A percentile compares a stretch with the other conserved stretches of the same genome.
Conservation (phyloP, 176 grass and related monocot species). For the Oryza officinalis region DNA sequence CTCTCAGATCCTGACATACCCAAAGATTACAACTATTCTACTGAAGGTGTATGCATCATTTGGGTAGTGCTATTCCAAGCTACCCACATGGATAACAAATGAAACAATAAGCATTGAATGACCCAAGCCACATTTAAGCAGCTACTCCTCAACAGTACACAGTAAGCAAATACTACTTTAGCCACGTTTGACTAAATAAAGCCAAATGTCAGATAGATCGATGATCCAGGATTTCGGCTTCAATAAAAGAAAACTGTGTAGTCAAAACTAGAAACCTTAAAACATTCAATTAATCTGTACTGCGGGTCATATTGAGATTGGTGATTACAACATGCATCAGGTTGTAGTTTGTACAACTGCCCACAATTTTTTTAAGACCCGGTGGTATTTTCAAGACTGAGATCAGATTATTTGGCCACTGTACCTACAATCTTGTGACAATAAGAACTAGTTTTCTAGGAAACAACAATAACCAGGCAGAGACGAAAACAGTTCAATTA, state of each 20-base stretch:
- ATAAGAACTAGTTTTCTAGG: slow-evolving; percentile 1
- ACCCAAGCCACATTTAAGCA: too few species aligned
- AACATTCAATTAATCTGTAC: neutral
- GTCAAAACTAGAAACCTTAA: too few species aligned
- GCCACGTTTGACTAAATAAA: too few species aligned
- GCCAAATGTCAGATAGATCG: too few species aligned
- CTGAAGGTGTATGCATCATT: neutral
- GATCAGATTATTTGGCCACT: neutral
- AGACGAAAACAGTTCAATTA: slow-evolving; percentile 7
- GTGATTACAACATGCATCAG: neutral
- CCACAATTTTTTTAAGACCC: neutral
- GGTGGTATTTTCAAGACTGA: neutral
- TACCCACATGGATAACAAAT: too few species aligned
- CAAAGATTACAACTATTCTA: neutral
- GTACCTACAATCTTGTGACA: neutral
- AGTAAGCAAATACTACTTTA: too few species aligned
- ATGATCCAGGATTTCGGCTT: too few species aligned
- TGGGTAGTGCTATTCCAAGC: neutral
- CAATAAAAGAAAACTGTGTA: too few species aligned
- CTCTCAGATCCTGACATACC: too few species aligned
- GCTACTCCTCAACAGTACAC: too few species aligned
- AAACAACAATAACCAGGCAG: neutral
- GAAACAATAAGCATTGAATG: too few species aligned
- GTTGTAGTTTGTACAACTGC: neutral
- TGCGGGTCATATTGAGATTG: neutral